These are phyloP conservation scores for Paralagenidium karlingii DNA, from an alignment of 352 stramenopile species.

Conservation along the genomic window DNA sequence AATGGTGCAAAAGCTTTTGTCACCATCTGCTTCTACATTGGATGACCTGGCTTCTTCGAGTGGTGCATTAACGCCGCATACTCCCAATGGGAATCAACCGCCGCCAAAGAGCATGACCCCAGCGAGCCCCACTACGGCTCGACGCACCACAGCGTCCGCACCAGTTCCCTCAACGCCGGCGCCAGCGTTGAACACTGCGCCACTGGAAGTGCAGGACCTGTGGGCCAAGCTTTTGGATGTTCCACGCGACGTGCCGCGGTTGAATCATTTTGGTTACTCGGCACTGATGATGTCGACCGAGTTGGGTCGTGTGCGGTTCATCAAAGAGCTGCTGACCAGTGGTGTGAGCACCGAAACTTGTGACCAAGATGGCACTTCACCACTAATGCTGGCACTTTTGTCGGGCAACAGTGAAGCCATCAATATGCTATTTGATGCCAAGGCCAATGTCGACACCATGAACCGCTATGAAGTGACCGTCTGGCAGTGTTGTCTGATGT, in stretches of 20 bases:
- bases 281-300: slow-evolving; percentile 42
- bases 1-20: too few relatives aligned
- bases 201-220: too few relatives aligned
- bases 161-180: too few relatives aligned
- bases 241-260: slow-evolving; percentile 21
- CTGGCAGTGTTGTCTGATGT: slow-evolving; percentile 35
- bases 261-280: slow-evolving; percentile 33
- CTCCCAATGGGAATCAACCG: too few relatives aligned
- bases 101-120: too few relatives aligned
- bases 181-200: too few relatives aligned
- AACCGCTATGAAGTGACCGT: slow-evolving; percentile 38
- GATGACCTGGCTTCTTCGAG: too few relatives aligned
- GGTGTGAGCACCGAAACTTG: slow-evolving; percentile 17
- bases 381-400: slow-evolving; percentile 49
- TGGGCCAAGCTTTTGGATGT: slow-evolving; percentile 44
- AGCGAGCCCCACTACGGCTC: too few relatives aligned
- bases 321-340: slow-evolving; percentile 19
- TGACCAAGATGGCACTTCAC: slow-evolving; percentile 20
- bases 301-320: slow-evolving; percentile 15
- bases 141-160: too few relatives aligned
- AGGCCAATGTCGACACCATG: slow-evolving; percentile 37
- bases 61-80: too few relatives aligned
- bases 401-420: slow-evolving; percentile 23
- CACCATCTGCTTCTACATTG: too few relatives aligned
- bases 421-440: slow-evolving; percentile 12